Percentiles rank a stretch among this genome's conserved stretches.
Conservation (phyloP, 768 basidiomycete species). For the Lactarius sp. region DNA sequence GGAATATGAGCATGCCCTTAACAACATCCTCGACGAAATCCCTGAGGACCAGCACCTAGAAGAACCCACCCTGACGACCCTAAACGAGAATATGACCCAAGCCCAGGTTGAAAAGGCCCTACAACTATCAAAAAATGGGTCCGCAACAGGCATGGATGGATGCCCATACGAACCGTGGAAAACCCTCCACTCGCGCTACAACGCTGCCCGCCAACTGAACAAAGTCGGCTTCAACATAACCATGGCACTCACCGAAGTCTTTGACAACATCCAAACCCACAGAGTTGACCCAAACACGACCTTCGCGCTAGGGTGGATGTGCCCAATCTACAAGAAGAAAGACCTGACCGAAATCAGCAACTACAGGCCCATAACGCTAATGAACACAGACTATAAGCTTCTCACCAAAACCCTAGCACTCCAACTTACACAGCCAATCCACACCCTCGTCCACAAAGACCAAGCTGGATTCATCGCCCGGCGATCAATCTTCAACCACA, state of each 20-base stretch:
- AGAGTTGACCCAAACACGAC: not conserved
- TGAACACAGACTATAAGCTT: too few species aligned
- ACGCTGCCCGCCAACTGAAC: not conserved
- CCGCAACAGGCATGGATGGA: not conserved
- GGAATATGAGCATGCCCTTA: not conserved
- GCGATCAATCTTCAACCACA: too few species aligned
- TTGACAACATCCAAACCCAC: not conserved
- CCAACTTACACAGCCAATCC: too few species aligned
- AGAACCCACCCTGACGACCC: not conserved
- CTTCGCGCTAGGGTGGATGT: constrained; percentile 34
- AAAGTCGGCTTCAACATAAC: not conserved
- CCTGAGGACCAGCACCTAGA: not conserved
- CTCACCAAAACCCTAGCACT: too few species aligned
- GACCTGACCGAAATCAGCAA: too few species aligned
- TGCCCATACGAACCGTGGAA: not conserved
- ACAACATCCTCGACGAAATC: not conserved
- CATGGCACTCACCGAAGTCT: not conserved
- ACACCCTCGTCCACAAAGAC: too few species aligned
- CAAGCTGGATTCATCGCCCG: too few species aligned
- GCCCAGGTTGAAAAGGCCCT: not conserved
- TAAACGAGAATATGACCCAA: not conserved
- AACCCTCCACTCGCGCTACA: not conserved
- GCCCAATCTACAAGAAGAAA: not conserved
- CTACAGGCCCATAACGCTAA: too few species aligned
- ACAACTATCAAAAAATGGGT: not conserved